These are phyloP conservation scores for Sphaerulina vaccinii DNA, from an alignment of 2,329 filamentous ascomycete genomes.

Conservation along the genomic window DNA sequence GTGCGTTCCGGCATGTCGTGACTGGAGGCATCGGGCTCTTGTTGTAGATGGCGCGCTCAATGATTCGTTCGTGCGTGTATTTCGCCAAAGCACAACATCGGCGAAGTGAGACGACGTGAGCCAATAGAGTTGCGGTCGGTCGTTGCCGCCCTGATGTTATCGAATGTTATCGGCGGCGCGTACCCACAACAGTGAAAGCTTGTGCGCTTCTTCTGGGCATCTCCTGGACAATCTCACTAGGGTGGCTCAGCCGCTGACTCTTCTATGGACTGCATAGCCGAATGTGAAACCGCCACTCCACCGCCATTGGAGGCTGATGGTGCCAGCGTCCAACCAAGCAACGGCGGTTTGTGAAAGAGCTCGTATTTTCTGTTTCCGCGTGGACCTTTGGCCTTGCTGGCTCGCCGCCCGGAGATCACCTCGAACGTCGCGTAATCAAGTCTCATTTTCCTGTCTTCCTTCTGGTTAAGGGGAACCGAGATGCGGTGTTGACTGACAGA, in stretches of 20 bases:
- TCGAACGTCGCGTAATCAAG: not conserved
- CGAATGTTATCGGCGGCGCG: not conserved
- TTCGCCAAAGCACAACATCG: constrained; percentile 1
- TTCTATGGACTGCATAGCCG: not conserved
- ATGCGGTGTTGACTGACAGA: not conserved
- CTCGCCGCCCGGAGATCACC: constrained; percentile 8
- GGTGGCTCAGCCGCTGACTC: constrained; percentile 7
- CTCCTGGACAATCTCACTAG: constrained; percentile 5
- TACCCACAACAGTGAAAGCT: constrained; percentile 4
- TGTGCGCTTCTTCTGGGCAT: not conserved
- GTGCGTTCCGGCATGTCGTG: not conserved
- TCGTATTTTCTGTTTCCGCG: constrained; percentile 5
- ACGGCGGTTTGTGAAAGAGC: not conserved
- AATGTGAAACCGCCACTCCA: constrained; percentile 7
- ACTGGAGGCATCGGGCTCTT: not conserved
- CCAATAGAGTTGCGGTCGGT: constrained; percentile 1
- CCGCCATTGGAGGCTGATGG: constrained; percentile 6
- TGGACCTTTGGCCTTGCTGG: constrained; percentile 9
- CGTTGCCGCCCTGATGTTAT: not conserved
- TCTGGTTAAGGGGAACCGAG: not conserved
- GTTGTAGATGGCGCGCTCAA: not conserved
- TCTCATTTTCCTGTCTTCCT: not conserved
- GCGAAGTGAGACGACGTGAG: not conserved
- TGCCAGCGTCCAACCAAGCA: constrained; percentile 3
- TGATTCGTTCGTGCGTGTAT: not conserved